phyloP scores from a whole-genome alignment of 495 filamentous ascomycete genomes.

The Halenospora varia region DNA sequence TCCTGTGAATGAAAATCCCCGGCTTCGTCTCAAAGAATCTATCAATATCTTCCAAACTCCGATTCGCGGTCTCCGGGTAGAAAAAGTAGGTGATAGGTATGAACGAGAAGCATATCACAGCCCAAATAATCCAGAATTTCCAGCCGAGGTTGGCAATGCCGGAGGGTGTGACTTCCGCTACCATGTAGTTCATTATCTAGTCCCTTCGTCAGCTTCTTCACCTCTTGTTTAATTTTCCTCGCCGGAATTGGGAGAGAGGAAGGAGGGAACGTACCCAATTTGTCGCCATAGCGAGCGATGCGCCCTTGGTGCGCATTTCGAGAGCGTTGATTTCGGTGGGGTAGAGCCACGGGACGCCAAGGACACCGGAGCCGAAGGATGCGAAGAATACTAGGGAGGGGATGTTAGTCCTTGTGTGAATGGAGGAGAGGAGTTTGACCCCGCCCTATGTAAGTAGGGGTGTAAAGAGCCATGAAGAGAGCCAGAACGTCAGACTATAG shows the following conservation, averaged over 20 bases:
- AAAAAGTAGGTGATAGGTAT: constrained; percentile 67
- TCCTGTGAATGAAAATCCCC: constrained; percentile 46
- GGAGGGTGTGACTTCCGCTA: constrained; percentile 61
- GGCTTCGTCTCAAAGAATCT: constrained; percentile 52
- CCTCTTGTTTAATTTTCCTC: too few species aligned
- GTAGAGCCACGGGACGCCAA: constrained; percentile 63
- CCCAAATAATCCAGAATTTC: constrained; percentile 64
- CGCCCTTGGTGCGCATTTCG: constrained; percentile 68
- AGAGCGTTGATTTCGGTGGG: constrained; percentile 69
- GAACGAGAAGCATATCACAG: constrained; percentile 54
- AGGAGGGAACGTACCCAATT: constrained; percentile 79
- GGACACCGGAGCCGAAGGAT: constrained; percentile 67
- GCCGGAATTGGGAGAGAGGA: background rate
- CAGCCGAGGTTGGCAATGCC: constrained; percentile 56
- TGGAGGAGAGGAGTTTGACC: too few species aligned
- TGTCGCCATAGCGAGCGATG: constrained; percentile 67
- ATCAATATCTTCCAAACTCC: constrained; percentile 74
- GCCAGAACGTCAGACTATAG: too few species aligned
- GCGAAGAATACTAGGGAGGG: constrained; percentile 75
- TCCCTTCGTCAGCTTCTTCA: too few species aligned
- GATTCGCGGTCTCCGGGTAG: constrained; percentile 66
- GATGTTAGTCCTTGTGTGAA: too few species aligned
- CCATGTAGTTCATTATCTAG: constrained; percentile 49
- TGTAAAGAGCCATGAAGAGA: too few species aligned
- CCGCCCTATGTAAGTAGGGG: too few species aligned